Evolutionary conservation across 2,329 filamentous ascomycete species (phyloP), one percentile per base, ranked within the genome.

Genomic region (Penicillium crustosum): DNA sequence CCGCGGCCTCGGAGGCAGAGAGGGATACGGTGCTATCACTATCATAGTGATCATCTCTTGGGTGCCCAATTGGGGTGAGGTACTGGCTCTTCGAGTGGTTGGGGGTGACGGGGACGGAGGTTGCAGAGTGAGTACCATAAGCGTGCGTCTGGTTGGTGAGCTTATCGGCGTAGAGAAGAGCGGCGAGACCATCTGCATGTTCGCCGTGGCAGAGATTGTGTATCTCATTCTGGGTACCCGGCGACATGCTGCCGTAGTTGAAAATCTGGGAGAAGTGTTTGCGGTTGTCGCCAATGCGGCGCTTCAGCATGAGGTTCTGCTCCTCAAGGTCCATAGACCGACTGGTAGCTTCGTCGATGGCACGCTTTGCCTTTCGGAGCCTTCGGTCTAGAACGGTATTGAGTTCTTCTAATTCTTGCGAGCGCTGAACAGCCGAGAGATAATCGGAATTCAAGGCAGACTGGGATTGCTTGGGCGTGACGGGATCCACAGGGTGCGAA

Each of bases 21-120:
- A 85, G 88, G 1, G 91, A 94, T 49, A 94, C 92, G 2, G 91
- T 95, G 77, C 90, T 93, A 73, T 95, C 91, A 59, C 90, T 86
- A 73, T 91, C 92, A 73, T 87, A 65, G 65, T 70, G 67, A 42
- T 80, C 78, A 21, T 81, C 79, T 4, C 77, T 77, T 15, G 61
- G 79, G 71, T 89, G 78, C 65, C 64, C 70, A 5, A 82, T 79
- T 0, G 88, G 85, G 49, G 88, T 86, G 49, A 86, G 78, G 65
- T 89, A 81, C 4, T 78, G 81, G 75, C 48, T 81, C 80, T 41
- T 79, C 77, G 80, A 73, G 15, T 85, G 82, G 43, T 79, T 78
- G 10, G 91, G 91, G 2, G 91, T 96, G 6, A 86, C 86, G 8
- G 91, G 91, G 6, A 96, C 79, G 1, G 92, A 94, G 42, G 49